Evolutionary conservation across 495 filamentous ascomycete genomes (phyloP), one percentile per base, ranked within the genome.

Genomic region (Sphaerosporella brunnea): DNA sequence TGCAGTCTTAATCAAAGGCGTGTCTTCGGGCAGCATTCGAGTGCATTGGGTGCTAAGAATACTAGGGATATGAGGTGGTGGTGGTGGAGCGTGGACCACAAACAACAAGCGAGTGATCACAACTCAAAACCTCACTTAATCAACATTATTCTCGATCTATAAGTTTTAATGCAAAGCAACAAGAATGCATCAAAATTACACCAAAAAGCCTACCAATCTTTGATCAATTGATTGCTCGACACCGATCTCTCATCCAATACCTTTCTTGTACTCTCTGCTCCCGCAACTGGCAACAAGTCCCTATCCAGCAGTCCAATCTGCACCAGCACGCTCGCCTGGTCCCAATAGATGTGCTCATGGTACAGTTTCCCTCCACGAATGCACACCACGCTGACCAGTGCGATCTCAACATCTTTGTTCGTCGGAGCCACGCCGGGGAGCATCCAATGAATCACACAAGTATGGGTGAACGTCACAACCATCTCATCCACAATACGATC

Each of bases 331-430:
- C 73, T 78, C 1, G 80, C 83, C 60, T 93, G 84, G 56, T 93
- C 86, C 84, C 84, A 94, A 52, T 81, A 79, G 15, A 87, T 77
- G 54, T 88, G 79, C 62, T 94, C 85, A 44, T 82, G 77, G 57
- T 77, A 85, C 2, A 93, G 65, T 41, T 74, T 74, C 3, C 80
- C 80, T 2, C 73, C 82, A 11, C 83, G 69, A 41, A 90, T 65
- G 48, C 78, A 78, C 23, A 90, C 79, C 9, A 92, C 77, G 51
- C 71, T 76, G 2, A 84, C 79, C 16, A 92, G 65, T 0, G 82
- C 74, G 11, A 93, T 66, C 46, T 81, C 74, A 2, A 90, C 72
- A 25, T 68, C 63, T 43, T 69, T 73, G 36, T 73, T 65, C 1
- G 84, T 93, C 2, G 84, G 71, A 0, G 79, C 74, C 0, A 93